Conservation (phyloP, 208 protist species). For the Leishmania martiniquensis region DNA sequence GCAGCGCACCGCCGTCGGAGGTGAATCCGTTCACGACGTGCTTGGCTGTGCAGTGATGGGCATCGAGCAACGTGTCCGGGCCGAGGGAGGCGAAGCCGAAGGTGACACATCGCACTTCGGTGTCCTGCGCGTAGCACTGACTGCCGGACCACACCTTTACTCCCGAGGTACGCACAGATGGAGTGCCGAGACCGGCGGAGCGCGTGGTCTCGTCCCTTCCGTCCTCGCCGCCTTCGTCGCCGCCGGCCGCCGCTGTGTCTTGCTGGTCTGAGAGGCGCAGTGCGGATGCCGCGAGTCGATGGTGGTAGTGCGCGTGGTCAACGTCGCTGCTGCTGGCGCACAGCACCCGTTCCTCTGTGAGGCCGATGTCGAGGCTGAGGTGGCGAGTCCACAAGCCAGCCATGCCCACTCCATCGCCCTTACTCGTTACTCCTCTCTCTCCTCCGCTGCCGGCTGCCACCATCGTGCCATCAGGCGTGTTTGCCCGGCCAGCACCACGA, state of each 20-base stretch:
- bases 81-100: conserved; percentile 78
- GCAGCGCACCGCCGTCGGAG: conserved; percentile 54
- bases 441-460: not conserved
- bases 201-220: not conserved
- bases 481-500: not conserved
- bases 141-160: conserved; percentile 77
- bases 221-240: not conserved
- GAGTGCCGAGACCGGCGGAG: not conserved
- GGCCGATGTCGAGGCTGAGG: conserved; percentile 1
- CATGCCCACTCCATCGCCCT: not conserved
- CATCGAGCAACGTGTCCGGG: conserved; percentile 54
- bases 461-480: too few species aligned
- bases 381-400: conserved; percentile 4
- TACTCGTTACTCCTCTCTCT: not conserved
- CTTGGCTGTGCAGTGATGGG: conserved; percentile 54
- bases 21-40: conserved; percentile 77
- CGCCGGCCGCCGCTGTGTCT: not conserved
- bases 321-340: not conserved
- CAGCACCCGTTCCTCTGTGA: not conserved
- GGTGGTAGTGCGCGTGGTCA: conserved; percentile 1
- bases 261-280: not conserved
- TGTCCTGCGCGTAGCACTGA: conserved; percentile 43
- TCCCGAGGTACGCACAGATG: conserved; percentile 38
- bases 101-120: conserved; percentile 56
- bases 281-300: conserved; percentile 3